Percentiles rank a stretch among this genome's conserved stretches.
Conservation (phyloP, 2,329 filamentous ascomycete species). For the Botryosphaeria dothidea region DNA sequence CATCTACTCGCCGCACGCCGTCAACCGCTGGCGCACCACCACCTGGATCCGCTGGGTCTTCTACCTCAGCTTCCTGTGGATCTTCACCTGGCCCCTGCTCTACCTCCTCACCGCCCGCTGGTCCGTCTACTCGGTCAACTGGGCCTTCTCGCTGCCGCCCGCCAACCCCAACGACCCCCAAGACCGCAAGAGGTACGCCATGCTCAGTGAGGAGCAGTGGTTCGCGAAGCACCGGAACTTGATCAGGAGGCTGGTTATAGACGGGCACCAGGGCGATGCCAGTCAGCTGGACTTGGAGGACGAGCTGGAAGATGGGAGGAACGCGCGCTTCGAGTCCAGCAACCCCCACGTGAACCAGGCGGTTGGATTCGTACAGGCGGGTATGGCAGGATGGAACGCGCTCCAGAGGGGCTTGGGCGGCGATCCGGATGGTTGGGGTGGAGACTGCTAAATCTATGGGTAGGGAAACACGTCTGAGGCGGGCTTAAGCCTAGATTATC, state of each 20-base stretch:
- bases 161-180: slow-evolving; percentile 25
- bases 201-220: slow-evolving; percentile 56
- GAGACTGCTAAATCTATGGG: slow-evolving; percentile 14
- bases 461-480: too few species aligned
- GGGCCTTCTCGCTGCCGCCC: slow-evolving; percentile 53
- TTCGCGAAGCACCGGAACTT: slow-evolving; percentile 63
- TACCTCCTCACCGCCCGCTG: slow-evolving; percentile 68
- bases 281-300: slow-evolving; percentile 46
- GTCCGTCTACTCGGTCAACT: slow-evolving; percentile 63
- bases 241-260: slow-evolving; percentile 61
- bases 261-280: slow-evolving; percentile 57
- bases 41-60: slow-evolving; percentile 66
- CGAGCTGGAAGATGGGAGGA: slow-evolving; percentile 47
- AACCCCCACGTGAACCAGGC: slow-evolving; percentile 34
- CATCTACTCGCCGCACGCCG: slow-evolving; percentile 62
- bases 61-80: slow-evolving; percentile 66
- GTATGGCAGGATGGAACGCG: slow-evolving; percentile 23
- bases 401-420: slow-evolving; percentile 11
- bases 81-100: slow-evolving; percentile 71
- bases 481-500: too few species aligned
- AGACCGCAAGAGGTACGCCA: slow-evolving; percentile 49
- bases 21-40: slow-evolving; percentile 67
- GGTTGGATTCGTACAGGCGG: slow-evolving; percentile 35
- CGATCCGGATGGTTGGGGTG: slow-evolving; percentile 18
- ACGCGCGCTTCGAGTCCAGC: slow-evolving; percentile 27